Evolutionary conservation across 2,329 filamentous ascomycete species (phyloP).

Genomic region (Sarocladium brachiariae): DNA sequence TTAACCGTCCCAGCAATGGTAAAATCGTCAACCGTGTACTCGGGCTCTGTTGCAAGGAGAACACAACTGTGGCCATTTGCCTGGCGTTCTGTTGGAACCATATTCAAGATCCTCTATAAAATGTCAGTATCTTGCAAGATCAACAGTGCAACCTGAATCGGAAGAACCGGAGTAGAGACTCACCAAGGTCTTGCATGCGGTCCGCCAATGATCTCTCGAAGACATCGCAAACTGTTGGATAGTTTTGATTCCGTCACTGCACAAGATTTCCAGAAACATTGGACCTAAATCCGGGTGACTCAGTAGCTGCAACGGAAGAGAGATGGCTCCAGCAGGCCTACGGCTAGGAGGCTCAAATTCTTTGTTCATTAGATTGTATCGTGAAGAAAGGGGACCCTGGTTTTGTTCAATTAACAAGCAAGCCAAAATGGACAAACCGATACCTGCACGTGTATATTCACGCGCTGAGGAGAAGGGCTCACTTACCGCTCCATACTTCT

Average conservation of each 20-base stretch:
- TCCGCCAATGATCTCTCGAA: constrained; percentile 3
- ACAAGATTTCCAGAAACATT: constrained; percentile 1
- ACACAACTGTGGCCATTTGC: constrained; percentile 3
- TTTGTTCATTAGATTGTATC: too few relatives aligned
- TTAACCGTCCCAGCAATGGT: not conserved
- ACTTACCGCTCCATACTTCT: too few relatives aligned
- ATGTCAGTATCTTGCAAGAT: too few relatives aligned
- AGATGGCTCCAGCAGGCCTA: not conserved
- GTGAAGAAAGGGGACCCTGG: too few relatives aligned
- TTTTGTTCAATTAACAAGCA: too few relatives aligned
- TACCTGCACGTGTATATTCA: too few relatives aligned
- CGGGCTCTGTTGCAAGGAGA: constrained; percentile 8
- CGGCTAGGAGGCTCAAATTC: too few relatives aligned
- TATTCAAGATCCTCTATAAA: constrained; percentile 9
- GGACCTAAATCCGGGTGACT: not conserved
- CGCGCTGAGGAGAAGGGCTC: too few relatives aligned
- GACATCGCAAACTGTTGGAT: constrained; percentile 1
- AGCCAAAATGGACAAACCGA: too few relatives aligned
- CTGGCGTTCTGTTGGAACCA: not conserved
- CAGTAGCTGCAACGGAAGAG: not conserved
- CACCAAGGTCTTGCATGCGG: not conserved
- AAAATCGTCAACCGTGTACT: constrained; percentile 11
- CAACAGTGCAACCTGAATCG: too few relatives aligned
- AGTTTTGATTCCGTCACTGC: constrained; percentile 4
- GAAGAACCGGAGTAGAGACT: too few relatives aligned